Conservation (phyloP, 2,329 filamentous ascomycete genomes). For the Neofusicoccum cordaticola region DNA sequence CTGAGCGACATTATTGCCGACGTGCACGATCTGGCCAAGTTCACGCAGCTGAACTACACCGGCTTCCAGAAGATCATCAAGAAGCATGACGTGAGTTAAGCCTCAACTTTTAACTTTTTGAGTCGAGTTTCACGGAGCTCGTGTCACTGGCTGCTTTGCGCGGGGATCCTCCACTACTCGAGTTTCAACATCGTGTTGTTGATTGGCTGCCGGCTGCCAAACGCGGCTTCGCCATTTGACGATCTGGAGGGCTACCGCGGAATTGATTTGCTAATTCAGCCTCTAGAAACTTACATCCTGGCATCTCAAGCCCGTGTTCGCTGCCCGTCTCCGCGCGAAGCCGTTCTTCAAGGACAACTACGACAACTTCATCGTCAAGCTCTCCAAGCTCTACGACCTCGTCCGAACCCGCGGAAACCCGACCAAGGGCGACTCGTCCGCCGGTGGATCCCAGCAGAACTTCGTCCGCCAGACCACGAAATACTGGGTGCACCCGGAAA, state of each 20-base stretch:
- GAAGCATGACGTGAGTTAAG: constrained; percentile 80
- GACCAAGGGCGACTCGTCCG: constrained; percentile 84
- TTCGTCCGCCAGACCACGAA: constrained; percentile 98
- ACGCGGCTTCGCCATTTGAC: neutral
- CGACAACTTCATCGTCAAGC: constrained; percentile 88
- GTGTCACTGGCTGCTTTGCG: neutral
- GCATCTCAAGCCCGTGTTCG: constrained; percentile 94
- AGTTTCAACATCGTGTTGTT: neutral
- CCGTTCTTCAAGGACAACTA: constrained; percentile 99
- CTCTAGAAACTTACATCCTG: constrained; percentile 85
- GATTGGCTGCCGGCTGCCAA: neutral
- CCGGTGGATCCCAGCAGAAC: constrained; percentile 88
- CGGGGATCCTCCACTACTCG: neutral
- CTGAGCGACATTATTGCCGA: constrained; percentile 97
- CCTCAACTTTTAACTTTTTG: constrained; percentile 20
- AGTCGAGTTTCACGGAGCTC: neutral
- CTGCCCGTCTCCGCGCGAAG: constrained; percentile 87
- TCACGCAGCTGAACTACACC: constrained; percentile 97
- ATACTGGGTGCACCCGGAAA: constrained; percentile 98
- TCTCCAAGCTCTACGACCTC: constrained; percentile 92
- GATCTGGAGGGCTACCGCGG: neutral
- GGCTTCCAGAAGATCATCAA: constrained; percentile 99
- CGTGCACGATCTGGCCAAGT: constrained; percentile 96
- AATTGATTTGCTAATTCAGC: neutral
- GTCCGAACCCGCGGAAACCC: constrained; percentile 92